Percentiles rank a stretch among this genome's conserved stretches.
Conservation (phyloP, 1,139 yeast genomes). For the Hansenula sp. region DNA sequence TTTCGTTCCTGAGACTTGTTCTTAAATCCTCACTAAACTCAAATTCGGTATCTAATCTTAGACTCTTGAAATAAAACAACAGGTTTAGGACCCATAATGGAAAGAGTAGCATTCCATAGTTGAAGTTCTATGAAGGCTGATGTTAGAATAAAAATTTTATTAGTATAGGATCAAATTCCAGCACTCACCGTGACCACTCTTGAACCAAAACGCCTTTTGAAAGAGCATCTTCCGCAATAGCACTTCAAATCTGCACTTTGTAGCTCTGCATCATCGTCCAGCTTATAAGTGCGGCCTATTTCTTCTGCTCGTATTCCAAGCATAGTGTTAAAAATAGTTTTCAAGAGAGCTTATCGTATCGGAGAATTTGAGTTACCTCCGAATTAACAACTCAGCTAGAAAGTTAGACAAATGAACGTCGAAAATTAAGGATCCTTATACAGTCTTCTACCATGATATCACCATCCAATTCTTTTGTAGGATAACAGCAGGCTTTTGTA, state of each 20-base stretch:
- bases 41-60: slow-evolving; percentile 4
- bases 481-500: too few relatives aligned
- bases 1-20: slow-evolving; percentile 11
- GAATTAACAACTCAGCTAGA: background rate
- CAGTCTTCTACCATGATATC: too few relatives aligned
- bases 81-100: slow-evolving; percentile 17
- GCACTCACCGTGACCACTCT: slow-evolving; percentile 16
- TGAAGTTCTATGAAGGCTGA: slow-evolving; percentile 12
- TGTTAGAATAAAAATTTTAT: background rate
- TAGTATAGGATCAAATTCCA: background rate
- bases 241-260: slow-evolving; percentile 13
- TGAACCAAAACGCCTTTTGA: slow-evolving; percentile 7
- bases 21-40: slow-evolving; percentile 13
- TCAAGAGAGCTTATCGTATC: too few relatives aligned
- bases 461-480: too few relatives aligned
- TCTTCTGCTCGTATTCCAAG: background rate
- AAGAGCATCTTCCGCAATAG: slow-evolving; percentile 17
- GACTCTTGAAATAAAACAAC: background rate
- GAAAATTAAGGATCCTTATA: too few relatives aligned
- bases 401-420: too few relatives aligned
- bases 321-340: background rate
- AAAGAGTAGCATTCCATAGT: slow-evolving; percentile 15
- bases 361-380: too few relatives aligned
- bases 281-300: slow-evolving; percentile 2
- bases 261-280: slow-evolving; percentile 4